A percentile compares a stretch with the other conserved stretches of the same genome.
Conservation (phyloP, 495 filamentous ascomycete genomes). For the Patellaria atrata region DNA sequence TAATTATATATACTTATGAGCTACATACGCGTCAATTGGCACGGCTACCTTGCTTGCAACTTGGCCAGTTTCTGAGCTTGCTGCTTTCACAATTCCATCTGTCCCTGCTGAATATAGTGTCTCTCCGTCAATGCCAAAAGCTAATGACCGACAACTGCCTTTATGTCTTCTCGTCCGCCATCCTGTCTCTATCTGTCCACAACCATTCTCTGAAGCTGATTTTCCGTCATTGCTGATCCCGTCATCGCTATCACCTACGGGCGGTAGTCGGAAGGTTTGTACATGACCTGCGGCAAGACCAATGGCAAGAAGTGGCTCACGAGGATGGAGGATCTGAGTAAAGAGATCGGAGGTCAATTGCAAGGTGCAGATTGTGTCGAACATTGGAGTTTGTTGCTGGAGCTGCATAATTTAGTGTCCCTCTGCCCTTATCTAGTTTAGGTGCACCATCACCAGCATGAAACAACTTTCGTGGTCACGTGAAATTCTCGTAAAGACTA, state of each 20-base stretch:
- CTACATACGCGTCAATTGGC: constrained; percentile 27
- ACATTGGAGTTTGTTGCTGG: constrained; percentile 37
- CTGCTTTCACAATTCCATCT: constrained; percentile 81
- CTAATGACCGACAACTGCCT: constrained; percentile 71
- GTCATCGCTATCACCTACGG: constrained; percentile 30
- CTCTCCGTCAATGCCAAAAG: constrained; percentile 61
- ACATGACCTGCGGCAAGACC: constrained; percentile 80
- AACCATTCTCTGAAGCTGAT: constrained; percentile 36
- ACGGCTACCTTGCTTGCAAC: constrained; percentile 66
- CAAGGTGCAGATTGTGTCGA: constrained; percentile 81
- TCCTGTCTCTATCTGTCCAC: constrained; percentile 59
- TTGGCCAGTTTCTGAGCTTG: constrained; percentile 60
- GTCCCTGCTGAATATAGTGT: constrained; percentile 77
- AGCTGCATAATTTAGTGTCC: too few species aligned
- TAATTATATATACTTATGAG: neutral
- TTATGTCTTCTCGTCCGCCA: constrained; percentile 87
- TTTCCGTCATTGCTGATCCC: constrained; percentile 26
- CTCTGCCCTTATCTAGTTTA: too few species aligned
- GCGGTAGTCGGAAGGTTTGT: constrained; percentile 66
- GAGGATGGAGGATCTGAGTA: constrained; percentile 73
- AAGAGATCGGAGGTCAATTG: constrained; percentile 80
- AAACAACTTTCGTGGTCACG: too few species aligned
- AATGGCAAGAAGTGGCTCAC: constrained; percentile 65
- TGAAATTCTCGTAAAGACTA: too few species aligned
- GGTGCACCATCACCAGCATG: too few species aligned